Conservation (phyloP, 495 filamentous ascomycete species). For the Aspergillus saccharolyticus region DNA sequence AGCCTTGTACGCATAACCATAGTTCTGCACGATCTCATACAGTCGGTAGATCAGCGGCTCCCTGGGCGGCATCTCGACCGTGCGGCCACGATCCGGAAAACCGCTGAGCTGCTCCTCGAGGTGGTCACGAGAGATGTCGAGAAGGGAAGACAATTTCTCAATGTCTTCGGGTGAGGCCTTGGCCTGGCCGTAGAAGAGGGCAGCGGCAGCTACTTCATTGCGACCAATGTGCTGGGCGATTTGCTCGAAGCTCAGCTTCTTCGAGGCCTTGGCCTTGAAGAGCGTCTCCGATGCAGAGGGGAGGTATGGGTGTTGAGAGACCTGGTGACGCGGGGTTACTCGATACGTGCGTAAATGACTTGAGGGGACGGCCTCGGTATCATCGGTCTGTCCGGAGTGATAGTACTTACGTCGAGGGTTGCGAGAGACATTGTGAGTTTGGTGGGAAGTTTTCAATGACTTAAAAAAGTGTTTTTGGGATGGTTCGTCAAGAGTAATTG, state of each 20-base stretch:
- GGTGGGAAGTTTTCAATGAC: background rate
- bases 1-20: conserved; percentile 95
- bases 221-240: conserved; percentile 75
- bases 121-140: conserved; percentile 53
- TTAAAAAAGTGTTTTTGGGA: background rate
- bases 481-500: background rate
- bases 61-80: conserved; percentile 86
- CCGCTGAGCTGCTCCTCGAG: conserved; percentile 61
- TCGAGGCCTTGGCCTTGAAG: conserved; percentile 76
- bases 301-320: conserved; percentile 47
- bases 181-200: conserved; percentile 92
- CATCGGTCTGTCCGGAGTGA: background rate
- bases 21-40: conserved; percentile 97
- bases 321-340: conserved; percentile 19
- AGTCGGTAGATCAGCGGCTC: conserved; percentile 92
- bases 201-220: conserved; percentile 84
- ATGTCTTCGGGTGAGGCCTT: conserved; percentile 76
- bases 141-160: conserved; percentile 59
- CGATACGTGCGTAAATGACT: background rate
- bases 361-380: background rate
- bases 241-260: conserved; percentile 71
- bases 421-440: conserved; percentile 34
- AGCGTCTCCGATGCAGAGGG: conserved; percentile 68
- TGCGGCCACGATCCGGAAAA: conserved; percentile 78
- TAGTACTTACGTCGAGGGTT: conserved; percentile 39